Conservation (phyloP, 1,284 basidiomycete species). For the Trametes polyzona region DNA sequence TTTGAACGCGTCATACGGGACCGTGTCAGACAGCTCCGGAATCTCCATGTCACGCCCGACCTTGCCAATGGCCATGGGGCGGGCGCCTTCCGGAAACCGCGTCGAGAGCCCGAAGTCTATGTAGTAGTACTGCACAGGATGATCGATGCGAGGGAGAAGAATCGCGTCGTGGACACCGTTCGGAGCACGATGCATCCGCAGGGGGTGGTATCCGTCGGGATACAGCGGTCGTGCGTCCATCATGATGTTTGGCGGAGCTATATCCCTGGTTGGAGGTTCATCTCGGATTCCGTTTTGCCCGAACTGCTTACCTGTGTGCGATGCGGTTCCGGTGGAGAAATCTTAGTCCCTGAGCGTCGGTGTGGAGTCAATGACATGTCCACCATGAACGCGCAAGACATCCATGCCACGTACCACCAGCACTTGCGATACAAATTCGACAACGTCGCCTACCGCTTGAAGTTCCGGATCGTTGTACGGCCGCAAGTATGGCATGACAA, state of each 20-base stretch:
- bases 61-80: conserved; percentile 13
- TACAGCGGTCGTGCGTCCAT: conserved; percentile 34
- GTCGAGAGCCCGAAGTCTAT: conserved; percentile 36
- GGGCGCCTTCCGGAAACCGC: conserved; percentile 8
- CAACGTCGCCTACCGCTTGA: conserved; percentile 27
- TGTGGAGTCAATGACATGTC: too few relatives aligned
- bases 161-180: conserved; percentile 14
- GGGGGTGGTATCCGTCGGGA: conserved; percentile 33
- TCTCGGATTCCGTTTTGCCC: background rate
- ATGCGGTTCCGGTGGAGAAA: conserved; percentile 33
- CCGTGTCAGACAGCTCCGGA: conserved; percentile 32
- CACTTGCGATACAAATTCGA: conserved; percentile 33
- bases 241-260: conserved; percentile 33
- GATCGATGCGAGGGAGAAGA: conserved; percentile 14
- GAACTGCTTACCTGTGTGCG: conserved; percentile 28
- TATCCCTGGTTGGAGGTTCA: conserved; percentile 18
- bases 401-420: conserved; percentile 27
- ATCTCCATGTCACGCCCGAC: conserved; percentile 30
- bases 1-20: conserved; percentile 36
- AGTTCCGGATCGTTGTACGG: conserved; percentile 29
- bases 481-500: conserved; percentile 34
- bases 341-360: conserved; percentile 30
- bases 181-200: conserved; percentile 2
- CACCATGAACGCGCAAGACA: background rate
- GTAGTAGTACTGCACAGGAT: conserved; percentile 34